phyloP scores from a whole-genome alignment of 768 basidiomycete species.

The Termitomyces eurrhizus region DNA sequence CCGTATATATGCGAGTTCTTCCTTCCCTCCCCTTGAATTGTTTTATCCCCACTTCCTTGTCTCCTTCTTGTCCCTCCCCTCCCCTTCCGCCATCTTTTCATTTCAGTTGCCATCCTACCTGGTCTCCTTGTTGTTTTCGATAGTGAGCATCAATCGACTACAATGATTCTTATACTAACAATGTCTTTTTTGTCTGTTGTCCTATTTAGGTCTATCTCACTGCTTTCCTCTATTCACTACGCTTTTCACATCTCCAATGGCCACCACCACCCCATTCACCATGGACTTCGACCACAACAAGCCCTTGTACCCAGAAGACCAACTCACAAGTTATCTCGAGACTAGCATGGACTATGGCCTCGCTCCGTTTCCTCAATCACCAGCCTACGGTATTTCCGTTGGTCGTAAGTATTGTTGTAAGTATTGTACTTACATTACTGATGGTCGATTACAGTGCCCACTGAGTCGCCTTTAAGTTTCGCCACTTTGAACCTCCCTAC shows the following conservation, averaged over 20 bases:
- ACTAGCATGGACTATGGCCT: slow-evolving; percentile 53
- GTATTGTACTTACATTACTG: slow-evolving; percentile 11
- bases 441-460: slow-evolving; percentile 41
- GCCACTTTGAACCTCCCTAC: slow-evolving; percentile 51
- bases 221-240: slow-evolving; percentile 15
- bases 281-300: slow-evolving; percentile 51
- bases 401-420: slow-evolving; percentile 44
- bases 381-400: slow-evolving; percentile 58
- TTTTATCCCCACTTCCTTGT: slow-evolving; percentile 22
- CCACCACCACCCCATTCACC: slow-evolving; percentile 27
- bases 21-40: slow-evolving; percentile 14
- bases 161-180: slow-evolving; percentile 26
- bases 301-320: slow-evolving; percentile 40
- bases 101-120: slow-evolving; percentile 27
- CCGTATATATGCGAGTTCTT: slow-evolving; percentile 21
- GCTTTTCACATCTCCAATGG: slow-evolving; percentile 5
- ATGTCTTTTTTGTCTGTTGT: slow-evolving; percentile 13
- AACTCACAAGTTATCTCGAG: slow-evolving; percentile 47
- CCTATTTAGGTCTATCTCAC: slow-evolving; percentile 22
- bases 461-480: slow-evolving; percentile 61
- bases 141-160: slow-evolving; percentile 20
- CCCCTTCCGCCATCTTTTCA: slow-evolving; percentile 33
- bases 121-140: slow-evolving; percentile 22
- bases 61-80: slow-evolving; percentile 18
- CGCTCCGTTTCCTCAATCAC: slow-evolving; percentile 62